A percentile compares a stretch with the other conserved stretches of the same genome.
These are phyloP conservation scores for Skeletonema potamos DNA, from an alignment of 108 stramenopile genomes.

Conservation along the genomic window DNA sequence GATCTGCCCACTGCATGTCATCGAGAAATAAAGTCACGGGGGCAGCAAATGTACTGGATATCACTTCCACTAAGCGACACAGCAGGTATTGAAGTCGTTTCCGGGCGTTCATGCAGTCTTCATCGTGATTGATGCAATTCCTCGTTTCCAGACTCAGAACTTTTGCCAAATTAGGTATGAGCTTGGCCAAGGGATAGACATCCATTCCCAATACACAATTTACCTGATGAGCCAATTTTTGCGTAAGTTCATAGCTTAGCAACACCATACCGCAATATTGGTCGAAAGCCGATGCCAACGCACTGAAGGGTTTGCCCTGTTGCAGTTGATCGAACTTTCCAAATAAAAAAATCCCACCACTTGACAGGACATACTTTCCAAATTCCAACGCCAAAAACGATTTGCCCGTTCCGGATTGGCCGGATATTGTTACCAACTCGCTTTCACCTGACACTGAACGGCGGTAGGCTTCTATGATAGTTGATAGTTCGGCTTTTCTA, in stretches of 20 bases:
- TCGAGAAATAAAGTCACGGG: no score
- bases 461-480: background rate
- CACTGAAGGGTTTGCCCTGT: background rate
- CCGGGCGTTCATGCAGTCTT: constrained; percentile 15
- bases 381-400: constrained; percentile 3
- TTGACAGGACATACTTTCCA: background rate
- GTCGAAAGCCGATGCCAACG: no score
- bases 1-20: no score
- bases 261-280: no score
- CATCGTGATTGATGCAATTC: background rate
- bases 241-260: no score
- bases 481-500: no score
- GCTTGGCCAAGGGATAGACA: background rate
- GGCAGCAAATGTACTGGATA: no score
- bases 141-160: background rate
- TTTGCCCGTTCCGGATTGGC: constrained; percentile 9
- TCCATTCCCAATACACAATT: background rate
- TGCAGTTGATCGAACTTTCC: constrained; percentile 31
- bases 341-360: constrained; percentile 2
- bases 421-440: constrained; percentile 20
- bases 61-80: no score
- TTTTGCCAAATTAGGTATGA: constrained; percentile 21
- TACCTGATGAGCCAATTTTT: background rate
- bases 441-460: background rate
- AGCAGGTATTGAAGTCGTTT: no score